phyloP scores from a whole-genome alignment of 805 yeast genomes.

The Ogataea siamensis region DNA sequence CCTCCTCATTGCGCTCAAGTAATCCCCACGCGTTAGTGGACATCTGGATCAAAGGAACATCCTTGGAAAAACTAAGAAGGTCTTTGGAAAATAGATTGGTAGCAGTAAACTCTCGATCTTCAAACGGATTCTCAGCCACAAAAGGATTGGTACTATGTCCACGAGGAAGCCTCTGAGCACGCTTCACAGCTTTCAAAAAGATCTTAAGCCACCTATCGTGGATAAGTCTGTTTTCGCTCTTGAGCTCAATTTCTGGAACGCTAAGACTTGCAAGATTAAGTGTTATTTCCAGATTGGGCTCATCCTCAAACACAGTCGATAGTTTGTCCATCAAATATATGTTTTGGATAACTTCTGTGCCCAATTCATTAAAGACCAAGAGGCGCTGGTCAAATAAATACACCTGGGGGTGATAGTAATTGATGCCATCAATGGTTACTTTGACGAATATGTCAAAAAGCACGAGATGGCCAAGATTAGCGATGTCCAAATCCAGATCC shows the following conservation, averaged over 20 bases:
- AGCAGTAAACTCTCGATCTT: constrained; percentile 4
- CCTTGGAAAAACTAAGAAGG: constrained; percentile 10
- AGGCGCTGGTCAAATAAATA: constrained; percentile 27
- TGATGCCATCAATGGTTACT: constrained; percentile 7
- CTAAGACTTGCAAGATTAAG: constrained; percentile 27
- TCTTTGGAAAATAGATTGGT: constrained; percentile 6
- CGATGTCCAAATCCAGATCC: constrained; percentile 19
- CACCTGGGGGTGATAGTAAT: constrained; percentile 14
- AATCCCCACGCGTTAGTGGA: constrained; percentile 51
- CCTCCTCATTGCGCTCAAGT: constrained; percentile 30
- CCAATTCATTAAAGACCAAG: constrained; percentile 20
- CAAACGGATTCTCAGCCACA: constrained; percentile 7
- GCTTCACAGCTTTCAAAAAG: constrained; percentile 22
- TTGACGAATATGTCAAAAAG: constrained; percentile 28
- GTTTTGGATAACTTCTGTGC: constrained; percentile 19
- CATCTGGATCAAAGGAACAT: constrained; percentile 42
- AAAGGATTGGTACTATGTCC: constrained; percentile 2
- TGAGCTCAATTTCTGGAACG: constrained; percentile 24
- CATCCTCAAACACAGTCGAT: constrained; percentile 26
- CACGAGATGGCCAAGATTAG: constrained; percentile 25
- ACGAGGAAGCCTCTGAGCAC: constrained; percentile 6
- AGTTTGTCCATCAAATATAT: constrained; percentile 22
- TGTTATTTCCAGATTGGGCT: constrained; percentile 14
- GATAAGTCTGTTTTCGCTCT: constrained; percentile 23
- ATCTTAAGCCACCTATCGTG: constrained; percentile 30